These are phyloP conservation scores for Pseudodiploospora longispora DNA, from an alignment of 2,329 filamentous ascomycete genomes.

Conservation along the genomic window DNA sequence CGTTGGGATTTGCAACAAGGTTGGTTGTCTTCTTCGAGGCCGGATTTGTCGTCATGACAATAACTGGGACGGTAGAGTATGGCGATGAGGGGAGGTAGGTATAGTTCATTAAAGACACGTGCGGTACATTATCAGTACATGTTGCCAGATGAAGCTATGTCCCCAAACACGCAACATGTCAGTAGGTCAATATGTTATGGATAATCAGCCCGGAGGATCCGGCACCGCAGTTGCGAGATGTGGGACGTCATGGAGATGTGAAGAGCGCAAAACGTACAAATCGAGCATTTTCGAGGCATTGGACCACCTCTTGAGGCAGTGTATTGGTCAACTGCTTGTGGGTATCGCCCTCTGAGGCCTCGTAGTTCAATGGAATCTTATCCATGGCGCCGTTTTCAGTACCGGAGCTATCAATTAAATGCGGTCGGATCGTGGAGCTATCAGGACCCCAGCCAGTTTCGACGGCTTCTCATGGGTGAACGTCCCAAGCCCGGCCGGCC, in stretches of 20 bases:
- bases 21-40: slow-evolving; percentile 75
- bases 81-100: slow-evolving; percentile 82
- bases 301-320: slow-evolving; percentile 76
- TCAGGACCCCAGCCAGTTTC: not conserved
- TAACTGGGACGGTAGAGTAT: slow-evolving; percentile 63
- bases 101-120: slow-evolving; percentile 98
- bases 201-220: not conserved
- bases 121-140: slow-evolving; percentile 71
- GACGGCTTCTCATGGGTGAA: too few species aligned
- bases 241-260: slow-evolving; percentile 9
- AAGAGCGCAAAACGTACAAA: slow-evolving; percentile 56
- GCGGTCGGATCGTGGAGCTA: not conserved
- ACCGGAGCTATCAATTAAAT: too few species aligned
- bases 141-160: slow-evolving; percentile 88
- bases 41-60: slow-evolving; percentile 87
- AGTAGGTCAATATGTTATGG: slow-evolving; percentile 41
- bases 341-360: slow-evolving; percentile 65
- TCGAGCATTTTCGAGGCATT: slow-evolving; percentile 87
- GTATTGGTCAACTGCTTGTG: slow-evolving; percentile 60
- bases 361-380: slow-evolving; percentile 65
- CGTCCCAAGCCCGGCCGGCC: too few species aligned
- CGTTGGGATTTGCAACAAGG: slow-evolving; percentile 72
- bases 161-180: not conserved
- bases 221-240: not conserved
- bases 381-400: slow-evolving; percentile 34